Percentiles rank a stretch among this genome's conserved stretches.
phyloP scores from a whole-genome alignment of 371 early-diverging fungal species.

The Zancudomyces culisetae region DNA sequence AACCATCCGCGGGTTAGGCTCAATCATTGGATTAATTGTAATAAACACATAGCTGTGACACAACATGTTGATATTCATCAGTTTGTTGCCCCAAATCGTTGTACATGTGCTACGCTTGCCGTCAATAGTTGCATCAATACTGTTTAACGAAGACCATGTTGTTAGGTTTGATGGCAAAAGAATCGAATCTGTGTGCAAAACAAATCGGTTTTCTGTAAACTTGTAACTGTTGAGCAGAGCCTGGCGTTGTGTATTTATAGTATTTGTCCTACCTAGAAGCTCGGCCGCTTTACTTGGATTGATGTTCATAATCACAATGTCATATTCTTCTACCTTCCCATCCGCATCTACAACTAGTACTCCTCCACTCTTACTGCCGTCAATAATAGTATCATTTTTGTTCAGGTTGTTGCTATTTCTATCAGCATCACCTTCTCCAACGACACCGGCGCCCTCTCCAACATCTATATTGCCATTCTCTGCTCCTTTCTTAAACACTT shows the following conservation, averaged over 20 bases:
- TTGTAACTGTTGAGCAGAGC: neutral
- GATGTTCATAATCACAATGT: neutral
- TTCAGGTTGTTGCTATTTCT: too few species aligned
- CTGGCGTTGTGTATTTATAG: neutral
- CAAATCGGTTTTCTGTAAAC: neutral
- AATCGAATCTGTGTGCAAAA: neutral
- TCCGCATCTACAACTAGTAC: neutral
- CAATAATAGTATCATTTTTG: too few species aligned
- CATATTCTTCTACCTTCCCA: neutral
- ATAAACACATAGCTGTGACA: neutral
- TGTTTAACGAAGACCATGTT: neutral
- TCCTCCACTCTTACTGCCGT: too few species aligned
- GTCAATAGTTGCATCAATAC: neutral
- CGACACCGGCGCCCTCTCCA: too few species aligned
- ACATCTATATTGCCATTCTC: neutral
- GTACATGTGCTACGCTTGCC: neutral
- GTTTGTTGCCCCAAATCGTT: neutral
- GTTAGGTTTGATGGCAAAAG: neutral
- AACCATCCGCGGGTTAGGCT: neutral
- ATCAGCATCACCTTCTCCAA: too few species aligned
- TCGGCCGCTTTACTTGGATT: neutral
- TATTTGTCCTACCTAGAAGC: neutral
- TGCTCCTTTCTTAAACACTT: neutral
- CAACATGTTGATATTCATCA: neutral
- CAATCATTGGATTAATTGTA: neutral